Percentiles rank a stretch among this genome's conserved stretches.
Evolutionary conservation across 306 rosid species (phyloP).

Genomic region (Datisca glomerata): DNA sequence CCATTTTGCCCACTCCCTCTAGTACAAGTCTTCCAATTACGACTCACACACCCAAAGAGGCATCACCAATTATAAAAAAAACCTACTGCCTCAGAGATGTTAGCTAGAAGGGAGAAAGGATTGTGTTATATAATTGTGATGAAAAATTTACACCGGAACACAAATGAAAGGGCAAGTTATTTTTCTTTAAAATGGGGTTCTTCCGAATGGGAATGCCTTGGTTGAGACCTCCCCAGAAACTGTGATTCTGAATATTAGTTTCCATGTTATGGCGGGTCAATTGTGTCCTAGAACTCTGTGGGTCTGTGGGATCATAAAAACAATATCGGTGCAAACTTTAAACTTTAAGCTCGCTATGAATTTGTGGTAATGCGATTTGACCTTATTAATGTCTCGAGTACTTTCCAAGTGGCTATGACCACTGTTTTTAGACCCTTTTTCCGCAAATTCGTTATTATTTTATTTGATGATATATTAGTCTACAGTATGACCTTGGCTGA

Average conservation of each 20-base stretch:
- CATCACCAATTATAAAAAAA: not conserved
- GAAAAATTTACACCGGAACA: not conserved
- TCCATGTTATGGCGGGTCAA: not conserved
- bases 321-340: too few species aligned
- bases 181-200: not conserved
- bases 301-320: too few species aligned
- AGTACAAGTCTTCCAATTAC: not conserved
- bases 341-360: too few species aligned
- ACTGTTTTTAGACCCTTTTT: not conserved
- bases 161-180: not conserved
- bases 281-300: too few species aligned
- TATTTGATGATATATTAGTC: not conserved
- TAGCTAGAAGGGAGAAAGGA: not conserved
- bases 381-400: not conserved
- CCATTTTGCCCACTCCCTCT: too few species aligned
- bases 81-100: not conserved
- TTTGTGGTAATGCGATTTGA: not conserved
- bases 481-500: conserved; percentile 9
- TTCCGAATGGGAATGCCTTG: not conserved
- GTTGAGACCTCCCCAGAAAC: not conserved
- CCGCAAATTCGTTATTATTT: not conserved
- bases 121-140: not conserved
- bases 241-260: not conserved
- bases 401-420: not conserved
- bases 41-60: not conserved